These are phyloP conservation scores for Globisporangium carolinianum DNA, from an alignment of 352 stramenopile genomes.

Conservation along the genomic window DNA sequence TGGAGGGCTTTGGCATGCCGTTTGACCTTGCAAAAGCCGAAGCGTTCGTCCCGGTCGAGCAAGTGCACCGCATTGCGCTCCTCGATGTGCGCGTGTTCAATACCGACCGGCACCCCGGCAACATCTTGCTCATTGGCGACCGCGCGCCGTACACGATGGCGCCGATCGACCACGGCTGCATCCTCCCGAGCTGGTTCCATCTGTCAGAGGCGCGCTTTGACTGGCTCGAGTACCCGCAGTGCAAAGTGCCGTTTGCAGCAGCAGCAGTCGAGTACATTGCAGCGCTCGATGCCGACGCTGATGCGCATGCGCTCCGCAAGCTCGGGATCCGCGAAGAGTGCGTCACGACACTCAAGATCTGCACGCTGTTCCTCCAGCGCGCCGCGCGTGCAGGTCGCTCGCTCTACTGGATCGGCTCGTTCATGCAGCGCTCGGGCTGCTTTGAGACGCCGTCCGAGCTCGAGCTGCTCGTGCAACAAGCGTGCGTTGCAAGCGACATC, in stretches of 20 bases:
- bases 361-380: slow-evolving; percentile 60
- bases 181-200: slow-evolving; percentile 74
- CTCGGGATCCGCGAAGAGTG: slow-evolving; percentile 71
- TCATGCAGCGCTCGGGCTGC: slow-evolving; percentile 59
- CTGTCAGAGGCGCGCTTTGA: slow-evolving; percentile 76
- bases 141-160: slow-evolving; percentile 75
- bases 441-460: slow-evolving; percentile 60
- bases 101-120: slow-evolving; percentile 78
- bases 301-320: slow-evolving; percentile 38
- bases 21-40: slow-evolving; percentile 48
- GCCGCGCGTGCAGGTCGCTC: slow-evolving; percentile 36
- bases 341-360: slow-evolving; percentile 67
- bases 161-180: slow-evolving; percentile 71
- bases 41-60: slow-evolving; percentile 60
- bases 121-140: slow-evolving; percentile 72
- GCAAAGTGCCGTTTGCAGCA: slow-evolving; percentile 44
- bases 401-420: slow-evolving; percentile 62
- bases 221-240: slow-evolving; percentile 75
- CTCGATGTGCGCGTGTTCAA: slow-evolving; percentile 84
- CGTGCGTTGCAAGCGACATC: slow-evolving; percentile 35
- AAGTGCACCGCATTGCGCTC: slow-evolving; percentile 80
- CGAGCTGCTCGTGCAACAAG: slow-evolving; percentile 37
- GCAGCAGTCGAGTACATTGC: slow-evolving; percentile 44
- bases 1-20: slow-evolving; percentile 80
- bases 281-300: slow-evolving; percentile 36